Conservation (phyloP, 345 rosid species). For the Streptanthus diversifolius region DNA sequence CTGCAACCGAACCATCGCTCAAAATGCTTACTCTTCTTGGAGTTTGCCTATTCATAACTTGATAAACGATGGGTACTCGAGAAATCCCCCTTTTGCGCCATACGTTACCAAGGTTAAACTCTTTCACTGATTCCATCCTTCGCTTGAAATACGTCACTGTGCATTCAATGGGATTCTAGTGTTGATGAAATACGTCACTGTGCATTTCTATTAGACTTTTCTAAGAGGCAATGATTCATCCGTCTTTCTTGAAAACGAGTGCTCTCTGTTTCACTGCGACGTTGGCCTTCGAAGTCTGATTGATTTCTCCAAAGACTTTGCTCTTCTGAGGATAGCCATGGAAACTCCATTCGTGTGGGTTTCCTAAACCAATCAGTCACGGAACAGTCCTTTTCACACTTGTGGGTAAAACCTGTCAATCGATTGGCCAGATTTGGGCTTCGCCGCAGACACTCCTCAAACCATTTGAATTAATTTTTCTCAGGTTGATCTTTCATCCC, state of each 20-base stretch:
- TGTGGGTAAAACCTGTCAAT: not conserved
- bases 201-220: not conserved
- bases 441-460: too few species aligned
- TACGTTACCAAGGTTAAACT: conserved; percentile 49
- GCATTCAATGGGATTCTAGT: not conserved
- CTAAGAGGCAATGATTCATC: not conserved
- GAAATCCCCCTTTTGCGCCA: conserved; percentile 85
- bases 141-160: conserved; percentile 23
- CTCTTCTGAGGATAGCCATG: not conserved
- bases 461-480: too few species aligned
- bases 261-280: not conserved
- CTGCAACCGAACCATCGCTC: conserved; percentile 87
- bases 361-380: not conserved
- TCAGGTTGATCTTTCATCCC: too few species aligned
- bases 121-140: conserved; percentile 49
- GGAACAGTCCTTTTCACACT: not conserved
- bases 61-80: conserved; percentile 55
- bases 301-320: not conserved
- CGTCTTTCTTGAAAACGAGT: not conserved
- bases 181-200: conserved; percentile 8
- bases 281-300: not conserved
- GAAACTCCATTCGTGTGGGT: not conserved
- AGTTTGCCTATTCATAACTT: conserved; percentile 47
- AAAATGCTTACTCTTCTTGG: conserved; percentile 86
- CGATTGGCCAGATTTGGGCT: not conserved